phyloP scores from a whole-genome alignment of 345 rosid genomes.

The Lepidium didymum region DNA sequence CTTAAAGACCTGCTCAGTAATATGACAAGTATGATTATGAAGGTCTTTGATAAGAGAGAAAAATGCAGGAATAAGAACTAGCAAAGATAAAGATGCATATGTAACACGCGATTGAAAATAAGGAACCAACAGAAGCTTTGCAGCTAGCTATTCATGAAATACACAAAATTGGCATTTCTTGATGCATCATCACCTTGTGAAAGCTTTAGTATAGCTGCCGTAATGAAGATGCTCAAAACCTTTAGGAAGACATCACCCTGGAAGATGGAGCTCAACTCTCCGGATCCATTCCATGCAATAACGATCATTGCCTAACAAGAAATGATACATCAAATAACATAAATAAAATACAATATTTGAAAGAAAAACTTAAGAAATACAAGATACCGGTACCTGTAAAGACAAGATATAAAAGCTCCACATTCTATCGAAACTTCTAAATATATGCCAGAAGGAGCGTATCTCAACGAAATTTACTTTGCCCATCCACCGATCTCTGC shows the following conservation, averaged over 20 bases:
- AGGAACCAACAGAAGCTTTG: background rate
- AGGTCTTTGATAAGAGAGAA: background rate
- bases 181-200: constrained; percentile 38
- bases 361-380: background rate
- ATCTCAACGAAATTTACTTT: constrained; percentile 58
- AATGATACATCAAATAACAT: constrained; percentile 6
- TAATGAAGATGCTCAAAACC: constrained; percentile 56
- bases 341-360: background rate
- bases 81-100: background rate
- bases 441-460: constrained; percentile 57
- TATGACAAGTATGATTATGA: background rate
- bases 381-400: constrained; percentile 38
- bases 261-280: constrained; percentile 33
- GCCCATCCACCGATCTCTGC: constrained; percentile 39
- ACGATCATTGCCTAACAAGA: constrained; percentile 51
- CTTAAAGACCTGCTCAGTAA: background rate
- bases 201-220: constrained; percentile 53
- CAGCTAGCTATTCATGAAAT: background rate
- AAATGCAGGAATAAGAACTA: background rate
- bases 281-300: constrained; percentile 58
- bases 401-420: constrained; percentile 58
- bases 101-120: background rate
- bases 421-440: constrained; percentile 65
- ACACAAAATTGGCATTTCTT: background rate
- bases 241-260: constrained; percentile 45